A percentile compares a stretch with the other conserved stretches of the same genome.
These are phyloP conservation scores for Colletotrichum lini DNA, from an alignment of 2,329 filamentous ascomycete genomes.

Conservation along the genomic window DNA sequence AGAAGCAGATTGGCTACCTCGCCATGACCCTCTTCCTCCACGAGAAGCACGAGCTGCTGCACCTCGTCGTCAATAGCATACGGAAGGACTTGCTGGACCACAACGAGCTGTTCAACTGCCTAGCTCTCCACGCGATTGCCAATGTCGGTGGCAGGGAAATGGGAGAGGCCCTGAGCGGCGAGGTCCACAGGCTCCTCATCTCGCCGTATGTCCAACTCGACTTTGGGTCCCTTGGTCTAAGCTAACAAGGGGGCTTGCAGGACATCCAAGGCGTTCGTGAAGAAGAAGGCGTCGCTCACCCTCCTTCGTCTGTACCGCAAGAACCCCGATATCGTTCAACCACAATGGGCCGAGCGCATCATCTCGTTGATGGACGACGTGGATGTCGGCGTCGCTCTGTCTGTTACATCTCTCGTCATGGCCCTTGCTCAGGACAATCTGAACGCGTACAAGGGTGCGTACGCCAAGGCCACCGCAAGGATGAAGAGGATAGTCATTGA, in stretches of 20 bases:
- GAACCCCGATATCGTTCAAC: slow-evolving; percentile 91
- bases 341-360: slow-evolving; percentile 97
- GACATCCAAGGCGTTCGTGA: slow-evolving; percentile 94
- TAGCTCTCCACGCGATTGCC: slow-evolving; percentile 96
- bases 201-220: slow-evolving; percentile 78
- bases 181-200: slow-evolving; percentile 94
- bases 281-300: slow-evolving; percentile 98
- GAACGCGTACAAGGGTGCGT: slow-evolving; percentile 95
- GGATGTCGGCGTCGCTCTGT: slow-evolving; percentile 94
- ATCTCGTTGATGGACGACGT: slow-evolving; percentile 98
- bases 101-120: slow-evolving; percentile 97
- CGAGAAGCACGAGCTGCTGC: slow-evolving; percentile 95
- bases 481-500: slow-evolving; percentile 93
- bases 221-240: not conserved
- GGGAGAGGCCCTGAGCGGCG: slow-evolving; percentile 91
- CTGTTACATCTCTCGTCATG: slow-evolving; percentile 96
- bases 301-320: slow-evolving; percentile 95
- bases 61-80: slow-evolving; percentile 98
- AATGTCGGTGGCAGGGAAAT: slow-evolving; percentile 98
- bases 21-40: slow-evolving; percentile 98
- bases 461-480: slow-evolving; percentile 91
- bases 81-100: slow-evolving; percentile 94
- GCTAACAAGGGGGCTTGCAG: slow-evolving; percentile 46
- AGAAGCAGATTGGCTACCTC: slow-evolving; percentile 99
- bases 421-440: slow-evolving; percentile 92